Percentiles rank a stretch among this genome's conserved stretches.
These are phyloP conservation scores for Vigna hirtella DNA, from an alignment of 306 rosid species.

Conservation along the genomic window DNA sequence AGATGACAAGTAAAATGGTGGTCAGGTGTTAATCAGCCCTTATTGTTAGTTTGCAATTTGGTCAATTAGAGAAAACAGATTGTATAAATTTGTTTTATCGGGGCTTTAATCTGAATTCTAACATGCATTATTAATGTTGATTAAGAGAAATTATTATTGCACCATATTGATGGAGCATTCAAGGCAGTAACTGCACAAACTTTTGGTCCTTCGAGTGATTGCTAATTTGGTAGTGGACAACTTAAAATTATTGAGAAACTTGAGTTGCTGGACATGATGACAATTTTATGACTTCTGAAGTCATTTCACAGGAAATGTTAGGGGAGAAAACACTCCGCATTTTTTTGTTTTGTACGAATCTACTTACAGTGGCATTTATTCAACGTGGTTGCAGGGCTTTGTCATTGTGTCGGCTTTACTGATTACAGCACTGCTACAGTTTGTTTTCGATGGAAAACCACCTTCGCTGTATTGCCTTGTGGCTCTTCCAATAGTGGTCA, in stretches of 20 bases:
- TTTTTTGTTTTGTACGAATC: slow-evolving; percentile 13
- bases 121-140: slow-evolving; percentile 3
- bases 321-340: slow-evolving; percentile 12
- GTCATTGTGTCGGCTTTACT: slow-evolving; percentile 95
- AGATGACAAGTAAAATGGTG: slow-evolving; percentile 14
- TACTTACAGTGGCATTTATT: slow-evolving; percentile 23
- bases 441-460: slow-evolving; percentile 90
- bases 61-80: slow-evolving; percentile 27
- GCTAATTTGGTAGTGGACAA: slow-evolving; percentile 5
- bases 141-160: slow-evolving; percentile 12
- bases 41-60: slow-evolving; percentile 2
- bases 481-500: slow-evolving; percentile 86
- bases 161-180: slow-evolving; percentile 22
- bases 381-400: slow-evolving; percentile 82
- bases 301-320: slow-evolving; percentile 29
- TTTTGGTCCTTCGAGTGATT: slow-evolving; percentile 5
- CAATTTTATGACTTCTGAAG: slow-evolving; percentile 7
- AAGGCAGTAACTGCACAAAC: slow-evolving; percentile 12
- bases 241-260: slow-evolving; percentile 22
- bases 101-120: slow-evolving; percentile 14
- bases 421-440: slow-evolving; percentile 92
- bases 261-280: slow-evolving; percentile 1
- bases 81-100: slow-evolving; percentile 26
- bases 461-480: slow-evolving; percentile 85
- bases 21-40: slow-evolving; percentile 9